phyloP scores from a whole-genome alignment of 139 green algal species.

The Ettlia oleoabundans region DNA sequence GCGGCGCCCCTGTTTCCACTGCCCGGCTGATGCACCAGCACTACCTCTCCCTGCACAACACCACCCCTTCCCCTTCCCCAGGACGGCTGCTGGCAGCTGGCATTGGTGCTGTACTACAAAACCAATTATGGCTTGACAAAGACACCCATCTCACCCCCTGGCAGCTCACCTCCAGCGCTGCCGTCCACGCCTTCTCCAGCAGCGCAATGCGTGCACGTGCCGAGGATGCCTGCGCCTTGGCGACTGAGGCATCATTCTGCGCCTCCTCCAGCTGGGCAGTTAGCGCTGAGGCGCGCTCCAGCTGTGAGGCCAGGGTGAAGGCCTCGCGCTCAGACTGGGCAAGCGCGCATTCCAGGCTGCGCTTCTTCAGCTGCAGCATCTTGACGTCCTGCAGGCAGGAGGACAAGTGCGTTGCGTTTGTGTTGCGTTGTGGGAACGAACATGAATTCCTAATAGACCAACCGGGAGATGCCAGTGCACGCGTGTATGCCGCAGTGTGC shows the following conservation, averaged over 20 bases:
- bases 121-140: too few species aligned
- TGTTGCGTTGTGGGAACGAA: too few species aligned
- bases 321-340: not conserved
- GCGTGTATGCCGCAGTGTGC: too few species aligned
- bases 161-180: conserved; percentile 4
- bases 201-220: conserved; percentile 3
- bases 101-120: too few species aligned
- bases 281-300: not conserved
- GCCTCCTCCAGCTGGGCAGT: conserved; percentile 8
- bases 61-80: too few species aligned
- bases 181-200: conserved; percentile 18
- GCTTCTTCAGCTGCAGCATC: conserved; percentile 3
- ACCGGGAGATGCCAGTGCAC: not conserved
- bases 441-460: too few species aligned
- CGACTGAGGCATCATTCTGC: conserved; percentile 5
- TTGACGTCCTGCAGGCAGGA: not conserved
- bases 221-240: not conserved
- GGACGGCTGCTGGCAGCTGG: too few species aligned
- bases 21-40: too few species aligned
- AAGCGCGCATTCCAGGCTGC: not conserved
- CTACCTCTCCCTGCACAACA: too few species aligned
- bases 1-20: too few species aligned
- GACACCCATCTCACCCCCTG: not conserved
- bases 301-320: not conserved
- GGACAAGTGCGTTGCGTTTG: too few species aligned